Evolutionary conservation across 176 grass and related monocot genomes (phyloP), one percentile per base, ranked within the genome.

Genomic region (Oryza meridionalis): DNA sequence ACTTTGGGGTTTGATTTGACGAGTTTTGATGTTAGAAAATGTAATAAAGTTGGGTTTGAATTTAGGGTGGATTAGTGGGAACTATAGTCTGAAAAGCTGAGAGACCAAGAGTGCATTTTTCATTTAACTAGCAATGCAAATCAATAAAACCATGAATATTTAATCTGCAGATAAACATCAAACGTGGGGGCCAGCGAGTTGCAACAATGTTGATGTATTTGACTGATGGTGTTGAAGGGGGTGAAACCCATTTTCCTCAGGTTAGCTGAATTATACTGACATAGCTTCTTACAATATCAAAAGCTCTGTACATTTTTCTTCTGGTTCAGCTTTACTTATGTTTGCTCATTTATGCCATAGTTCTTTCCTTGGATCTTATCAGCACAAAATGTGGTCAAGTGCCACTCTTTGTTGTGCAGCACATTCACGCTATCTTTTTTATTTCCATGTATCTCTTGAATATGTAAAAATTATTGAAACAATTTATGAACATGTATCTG

Each of bases 121-220:
- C 58, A 2, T n/a, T 62, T 62, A 62, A 62, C 45, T 27, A 42
- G 32, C 67, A 62, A 49, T 67, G 31, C 51, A 47, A 58, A 61
- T 77, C 42, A 59, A 74, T 70, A 4, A 59, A 51, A 26, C 2
- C 70, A 22, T 53, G n/a, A 38, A 71, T 32, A 69, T 40, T 84
- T 15, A 77, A 72, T 76, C 17, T 94, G 77, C 85, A 97, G 95
- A 90, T 89, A 78, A 93, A 94, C 76, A 82, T 94, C 21, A 92
- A 93, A 64, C 84, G 90, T 69, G 95, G 95, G 65, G 95, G 95
- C 31, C 95, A 97, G 75, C 90, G 95, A 22, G 79, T 97, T 70
- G 95, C 95, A 65, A 97, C 95, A 37, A 93, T 97, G 95, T 84
- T 97, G 80, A 94, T 97, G 90, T 97, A 97, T 94, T 93, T 97